phyloP scores from a whole-genome alignment of 306 rosid genomes.

The Abrus pulchellus region DNA sequence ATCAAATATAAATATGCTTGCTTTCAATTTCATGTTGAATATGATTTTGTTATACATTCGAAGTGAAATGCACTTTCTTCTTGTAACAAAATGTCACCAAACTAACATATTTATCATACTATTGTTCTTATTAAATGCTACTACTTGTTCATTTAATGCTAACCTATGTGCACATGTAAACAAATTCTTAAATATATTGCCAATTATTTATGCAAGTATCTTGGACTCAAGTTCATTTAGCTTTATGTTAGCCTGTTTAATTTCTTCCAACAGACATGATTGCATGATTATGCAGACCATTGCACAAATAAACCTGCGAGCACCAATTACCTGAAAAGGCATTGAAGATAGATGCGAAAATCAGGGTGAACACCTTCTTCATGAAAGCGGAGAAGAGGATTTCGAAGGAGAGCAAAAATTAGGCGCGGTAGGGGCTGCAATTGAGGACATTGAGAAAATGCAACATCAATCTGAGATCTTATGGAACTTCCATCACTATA shows the following conservation, averaged over 20 bases:
- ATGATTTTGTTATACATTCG: conserved; percentile 12
- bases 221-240: conserved; percentile 39
- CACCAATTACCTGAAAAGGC: conserved; percentile 83
- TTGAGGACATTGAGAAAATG: conserved; percentile 94
- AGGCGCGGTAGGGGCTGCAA: conserved; percentile 86
- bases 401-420: conserved; percentile 91
- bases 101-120: neutral
- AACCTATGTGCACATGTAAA: neutral
- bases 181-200: conserved; percentile 19
- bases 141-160: conserved; percentile 28
- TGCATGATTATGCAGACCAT: conserved; percentile 32
- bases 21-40: conserved; percentile 35
- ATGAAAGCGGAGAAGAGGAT: conserved; percentile 90
- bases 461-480: conserved; percentile 79
- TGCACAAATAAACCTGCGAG: conserved; percentile 39
- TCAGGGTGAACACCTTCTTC: conserved; percentile 99
- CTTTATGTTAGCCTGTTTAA: conserved; percentile 16
- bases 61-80: conserved; percentile 10
- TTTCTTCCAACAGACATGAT: conserved; percentile 10
- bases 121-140: conserved; percentile 11
- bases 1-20: neutral
- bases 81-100: conserved; percentile 16
- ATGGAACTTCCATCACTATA: conserved; percentile 71
- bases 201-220: conserved; percentile 5
- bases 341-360: conserved; percentile 90